A percentile compares a stretch with the other conserved stretches of the same genome.
phyloP scores from a whole-genome alignment of 176 grass and related monocot genomes.

The Tillandsia fasciculata region DNA sequence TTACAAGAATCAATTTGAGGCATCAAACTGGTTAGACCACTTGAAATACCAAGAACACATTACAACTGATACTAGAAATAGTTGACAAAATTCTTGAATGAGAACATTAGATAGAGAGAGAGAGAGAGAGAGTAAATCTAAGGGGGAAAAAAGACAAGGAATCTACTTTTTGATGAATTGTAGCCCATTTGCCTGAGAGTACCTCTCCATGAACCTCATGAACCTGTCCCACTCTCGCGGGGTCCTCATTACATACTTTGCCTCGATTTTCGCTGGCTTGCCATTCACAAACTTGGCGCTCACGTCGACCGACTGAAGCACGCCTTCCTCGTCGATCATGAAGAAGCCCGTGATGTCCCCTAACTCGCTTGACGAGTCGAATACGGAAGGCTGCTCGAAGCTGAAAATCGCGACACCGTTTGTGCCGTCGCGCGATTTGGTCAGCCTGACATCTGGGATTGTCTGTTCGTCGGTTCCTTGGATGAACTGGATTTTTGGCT shows the following conservation, averaged over 20 bases:
- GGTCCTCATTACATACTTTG: constrained; percentile 70
- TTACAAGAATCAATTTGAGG: no score
- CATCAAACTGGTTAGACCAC: no score
- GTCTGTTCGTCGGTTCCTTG: constrained; percentile 91
- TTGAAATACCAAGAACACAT: no score
- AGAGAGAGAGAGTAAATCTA: no score
- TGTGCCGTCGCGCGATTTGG: constrained; percentile 77
- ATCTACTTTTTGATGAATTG: constrained; percentile 70
- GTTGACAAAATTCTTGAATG: no score
- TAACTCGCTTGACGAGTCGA: constrained; percentile 79
- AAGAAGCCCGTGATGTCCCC: constrained; percentile 86
- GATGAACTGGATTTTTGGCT: constrained; percentile 86
- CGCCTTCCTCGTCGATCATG: constrained; percentile 83
- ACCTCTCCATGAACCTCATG: constrained; percentile 94
- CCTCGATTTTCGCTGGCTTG: constrained; percentile 57
- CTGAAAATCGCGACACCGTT: constrained; percentile 72
- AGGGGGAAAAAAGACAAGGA: no score
- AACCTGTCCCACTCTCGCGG: constrained; percentile 73
- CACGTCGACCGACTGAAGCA: constrained; percentile 74
- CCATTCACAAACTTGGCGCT: constrained; percentile 89
- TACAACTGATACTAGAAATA: no score
- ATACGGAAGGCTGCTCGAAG: constrained; percentile 79
- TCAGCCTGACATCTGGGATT: constrained; percentile 77
- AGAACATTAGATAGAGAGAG: no score
- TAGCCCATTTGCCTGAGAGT: constrained; percentile 75